A percentile compares a stretch with the other conserved stretches of the same genome.
Conservation (phyloP, 1,284 basidiomycete species). For the Xerocomus amazonicus region DNA sequence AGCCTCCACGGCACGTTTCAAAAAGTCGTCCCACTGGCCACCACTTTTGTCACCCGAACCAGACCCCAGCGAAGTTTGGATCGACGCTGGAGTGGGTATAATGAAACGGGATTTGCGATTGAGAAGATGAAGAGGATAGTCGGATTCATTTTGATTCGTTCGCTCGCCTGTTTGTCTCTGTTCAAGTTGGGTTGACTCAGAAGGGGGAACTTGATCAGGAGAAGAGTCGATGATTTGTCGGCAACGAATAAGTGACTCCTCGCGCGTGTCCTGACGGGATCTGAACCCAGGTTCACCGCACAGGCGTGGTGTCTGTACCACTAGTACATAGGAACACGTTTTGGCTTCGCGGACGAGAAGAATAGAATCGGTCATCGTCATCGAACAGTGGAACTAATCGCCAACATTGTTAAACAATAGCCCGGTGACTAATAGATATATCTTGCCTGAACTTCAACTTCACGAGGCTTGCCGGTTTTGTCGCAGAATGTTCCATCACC, state of each 20-base stretch:
- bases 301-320: slow-evolving; percentile 88
- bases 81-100: slow-evolving; percentile 33
- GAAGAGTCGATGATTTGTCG: slow-evolving; percentile 57
- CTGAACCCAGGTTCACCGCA: slow-evolving; percentile 90
- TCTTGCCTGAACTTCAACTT: slow-evolving; percentile 88
- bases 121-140: slow-evolving; percentile 52
- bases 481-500: slow-evolving; percentile 88
- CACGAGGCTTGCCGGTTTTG: slow-evolving; percentile 79
- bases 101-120: slow-evolving; percentile 50
- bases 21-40: slow-evolving; percentile 25
- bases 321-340: slow-evolving; percentile 87
- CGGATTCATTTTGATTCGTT: slow-evolving; percentile 35
- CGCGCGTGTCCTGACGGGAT: slow-evolving; percentile 61
- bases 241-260: slow-evolving; percentile 69
- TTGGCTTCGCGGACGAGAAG: slow-evolving; percentile 89
- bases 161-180: slow-evolving; percentile 31
- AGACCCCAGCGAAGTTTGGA: slow-evolving; percentile 20
- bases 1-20: slow-evolving; percentile 40
- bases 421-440: slow-evolving; percentile 5
- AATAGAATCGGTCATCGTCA: slow-evolving; percentile 83
- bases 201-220: slow-evolving; percentile 26
- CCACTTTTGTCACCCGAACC: slow-evolving; percentile 15
- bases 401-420: slow-evolving; percentile 12
- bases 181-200: slow-evolving; percentile 34
- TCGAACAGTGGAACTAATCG: slow-evolving; percentile 86